Conservation (phyloP, 495 filamentous ascomycete genomes). For the Umbilicaria muhlenbergii region DNA sequence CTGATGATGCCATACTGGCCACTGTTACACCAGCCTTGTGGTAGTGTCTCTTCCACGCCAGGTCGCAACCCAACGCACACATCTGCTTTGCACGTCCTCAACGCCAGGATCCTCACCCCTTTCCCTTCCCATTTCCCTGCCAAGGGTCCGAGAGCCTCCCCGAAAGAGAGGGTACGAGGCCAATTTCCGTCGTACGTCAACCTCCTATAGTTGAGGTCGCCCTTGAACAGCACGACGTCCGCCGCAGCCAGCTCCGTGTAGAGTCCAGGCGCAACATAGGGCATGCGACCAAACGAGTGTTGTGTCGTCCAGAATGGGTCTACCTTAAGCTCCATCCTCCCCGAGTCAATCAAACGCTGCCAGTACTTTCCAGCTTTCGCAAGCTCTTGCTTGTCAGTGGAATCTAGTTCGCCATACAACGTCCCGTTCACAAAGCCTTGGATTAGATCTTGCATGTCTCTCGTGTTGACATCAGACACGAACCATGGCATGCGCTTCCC, state of each 20-base stretch:
- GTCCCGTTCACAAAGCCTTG: slow-evolving; percentile 46
- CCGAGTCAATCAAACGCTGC: slow-evolving; percentile 61
- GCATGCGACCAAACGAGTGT: slow-evolving; percentile 72
- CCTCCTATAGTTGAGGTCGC: slow-evolving; percentile 90
- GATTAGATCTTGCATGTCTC: slow-evolving; percentile 65
- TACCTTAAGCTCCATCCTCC: slow-evolving; percentile 58
- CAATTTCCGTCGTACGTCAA: slow-evolving; percentile 73
- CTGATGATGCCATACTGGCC: slow-evolving; percentile 92
- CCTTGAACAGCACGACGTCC: slow-evolving; percentile 90
- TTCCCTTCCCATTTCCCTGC: slow-evolving; percentile 41
- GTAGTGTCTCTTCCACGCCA: slow-evolving; percentile 66
- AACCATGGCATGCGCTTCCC: slow-evolving; percentile 95
- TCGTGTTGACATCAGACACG: slow-evolving; percentile 81
- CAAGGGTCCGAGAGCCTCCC: slow-evolving; percentile 73
- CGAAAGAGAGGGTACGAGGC: slow-evolving; percentile 76
- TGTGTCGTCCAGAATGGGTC: slow-evolving; percentile 81
- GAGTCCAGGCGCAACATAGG: slow-evolving; percentile 42
- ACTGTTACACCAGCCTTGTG: slow-evolving; percentile 84
- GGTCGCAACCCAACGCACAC: slow-evolving; percentile 59
- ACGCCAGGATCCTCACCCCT: slow-evolving; percentile 62
- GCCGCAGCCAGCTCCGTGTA: slow-evolving; percentile 60
- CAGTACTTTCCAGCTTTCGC: slow-evolving; percentile 46
- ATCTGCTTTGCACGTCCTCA: slow-evolving; percentile 91
- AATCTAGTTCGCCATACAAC: slow-evolving; percentile 58
- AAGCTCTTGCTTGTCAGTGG: slow-evolving; percentile 42